Evolutionary conservation across 2,329 filamentous ascomycete species (phyloP), one percentile per base, ranked within the genome.

Genomic region (Ophiosphaerella korrae): DNA sequence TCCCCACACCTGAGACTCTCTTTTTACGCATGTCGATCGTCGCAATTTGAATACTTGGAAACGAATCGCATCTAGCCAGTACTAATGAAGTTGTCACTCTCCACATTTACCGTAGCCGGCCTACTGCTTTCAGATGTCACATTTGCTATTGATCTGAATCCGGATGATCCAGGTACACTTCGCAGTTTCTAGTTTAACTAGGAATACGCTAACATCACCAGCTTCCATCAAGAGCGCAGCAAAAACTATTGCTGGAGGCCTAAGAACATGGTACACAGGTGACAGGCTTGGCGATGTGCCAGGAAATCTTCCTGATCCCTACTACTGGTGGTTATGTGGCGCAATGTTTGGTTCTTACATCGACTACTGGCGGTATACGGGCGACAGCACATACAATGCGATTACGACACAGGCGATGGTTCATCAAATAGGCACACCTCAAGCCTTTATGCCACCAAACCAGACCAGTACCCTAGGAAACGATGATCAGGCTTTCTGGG

Each of bases 361-460:
- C 43, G 72, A 76, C 45, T 76, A 76, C 61, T 76, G 72, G 73
- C 72, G 74, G 53, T 76, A 76, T 54, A 75, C 74, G 3, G 73
- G 73, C 41, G 73, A 75, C 53, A 57, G 66, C 40, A 58, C 65
- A 44, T 76, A 74, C 58, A 75, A 75, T 47, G 56, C 53, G 24
- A 75, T 75, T 38, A 74, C 69, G 1, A 52, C 52, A 4, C 72
- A 74, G 56, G 91, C 83, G 11, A 80, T 96, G 61, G 79, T 92
- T 40, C 86, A 83, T 68, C 91, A 96, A 72, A 84, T 87, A 45
- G 90, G 90, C 46, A 80, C 83, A 2, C 80, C 88, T 65, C 77
- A 84, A 50, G 87, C 93, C 67, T 94, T 88, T 69, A 92, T 93
- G 85, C 88, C 90, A 4, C 78, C 81, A 1, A 89, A 89, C 63